Conservation (phyloP, 202 grass and related monocot species). For the Schoenoplectus tabernaemontani region DNA sequence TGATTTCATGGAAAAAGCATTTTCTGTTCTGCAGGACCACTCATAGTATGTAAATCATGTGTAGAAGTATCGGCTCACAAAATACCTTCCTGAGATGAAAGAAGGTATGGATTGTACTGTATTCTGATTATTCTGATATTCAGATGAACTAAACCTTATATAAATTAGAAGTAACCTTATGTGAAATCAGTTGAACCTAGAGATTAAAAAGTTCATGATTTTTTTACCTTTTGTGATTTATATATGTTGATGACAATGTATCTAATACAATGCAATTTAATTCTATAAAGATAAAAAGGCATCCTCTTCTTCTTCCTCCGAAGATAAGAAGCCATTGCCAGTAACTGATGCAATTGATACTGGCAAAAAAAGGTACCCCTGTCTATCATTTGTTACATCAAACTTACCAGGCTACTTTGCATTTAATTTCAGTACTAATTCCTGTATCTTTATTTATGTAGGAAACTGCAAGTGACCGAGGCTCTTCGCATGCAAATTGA, state of each 20-base stretch:
- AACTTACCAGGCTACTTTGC: neutral
- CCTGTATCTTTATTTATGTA: slow-evolving; percentile 17
- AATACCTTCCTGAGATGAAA: slow-evolving; percentile 59
- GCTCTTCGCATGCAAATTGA: slow-evolving; percentile 81
- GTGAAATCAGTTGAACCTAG: neutral
- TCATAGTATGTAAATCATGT: slow-evolving; percentile 7
- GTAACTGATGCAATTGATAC: slow-evolving; percentile 19
- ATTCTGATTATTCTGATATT: neutral
- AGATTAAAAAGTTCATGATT: neutral
- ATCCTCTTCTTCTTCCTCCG: slow-evolving; percentile 23
- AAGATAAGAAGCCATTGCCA: slow-evolving; percentile 44
- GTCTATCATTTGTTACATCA: neutral
- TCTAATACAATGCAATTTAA: neutral
- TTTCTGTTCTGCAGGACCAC: neutral
- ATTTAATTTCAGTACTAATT: neutral
- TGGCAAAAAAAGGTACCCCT: slow-evolving; percentile 42
- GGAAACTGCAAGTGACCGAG: slow-evolving; percentile 48
- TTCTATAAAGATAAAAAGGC: slow-evolving; percentile 41
- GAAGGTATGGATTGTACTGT: slow-evolving; percentile 44
- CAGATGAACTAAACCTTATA: neutral
- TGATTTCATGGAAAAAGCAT: neutral
- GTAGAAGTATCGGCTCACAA: slow-evolving; percentile 73
- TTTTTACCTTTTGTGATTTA: neutral
- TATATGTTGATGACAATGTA: neutral
- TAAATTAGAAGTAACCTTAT: neutral